phyloP scores from a whole-genome alignment of 2,329 filamentous ascomycete species.

The Microdochium trichocladiopsis region DNA sequence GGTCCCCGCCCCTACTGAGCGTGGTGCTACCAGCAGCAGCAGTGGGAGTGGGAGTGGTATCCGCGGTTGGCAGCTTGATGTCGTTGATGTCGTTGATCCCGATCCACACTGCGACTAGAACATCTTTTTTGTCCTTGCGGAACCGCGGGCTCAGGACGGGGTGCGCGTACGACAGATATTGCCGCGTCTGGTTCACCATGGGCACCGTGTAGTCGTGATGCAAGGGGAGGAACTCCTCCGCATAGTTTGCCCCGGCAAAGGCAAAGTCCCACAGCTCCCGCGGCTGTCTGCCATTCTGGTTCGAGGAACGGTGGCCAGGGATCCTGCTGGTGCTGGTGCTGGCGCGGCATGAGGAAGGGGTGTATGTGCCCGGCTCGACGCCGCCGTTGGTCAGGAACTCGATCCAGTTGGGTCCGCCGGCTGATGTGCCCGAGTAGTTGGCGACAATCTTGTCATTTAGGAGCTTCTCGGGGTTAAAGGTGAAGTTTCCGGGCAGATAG shows the following conservation, averaged over 20 bases:
- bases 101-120: constrained; percentile 43
- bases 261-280: constrained; percentile 48
- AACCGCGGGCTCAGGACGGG: constrained; percentile 23
- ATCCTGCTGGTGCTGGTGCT: background rate
- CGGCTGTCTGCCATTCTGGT: background rate
- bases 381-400: constrained; percentile 45
- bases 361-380: constrained; percentile 30
- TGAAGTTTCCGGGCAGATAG: constrained; percentile 23
- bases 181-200: constrained; percentile 40
- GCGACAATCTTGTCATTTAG: constrained; percentile 39
- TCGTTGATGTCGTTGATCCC: constrained; percentile 51
- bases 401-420: constrained; percentile 48
- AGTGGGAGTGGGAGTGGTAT: too few relatives aligned
- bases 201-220: constrained; percentile 43
- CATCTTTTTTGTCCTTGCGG: constrained; percentile 8
- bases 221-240: constrained; percentile 32
- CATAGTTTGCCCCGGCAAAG: constrained; percentile 44
- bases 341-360: constrained; percentile 31
- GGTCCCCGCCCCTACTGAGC: constrained; percentile 17
- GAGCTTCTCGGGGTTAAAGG: constrained; percentile 30
- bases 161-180: constrained; percentile 36
- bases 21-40: constrained; percentile 27
- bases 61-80: background rate
- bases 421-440: constrained; percentile 41
- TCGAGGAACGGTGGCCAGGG: too few relatives aligned